Evolutionary conservation across 2,329 filamentous ascomycete genomes (phyloP), one percentile per base, ranked within the genome.

Genomic region (Paracorniculantispora psalliotae): DNA sequence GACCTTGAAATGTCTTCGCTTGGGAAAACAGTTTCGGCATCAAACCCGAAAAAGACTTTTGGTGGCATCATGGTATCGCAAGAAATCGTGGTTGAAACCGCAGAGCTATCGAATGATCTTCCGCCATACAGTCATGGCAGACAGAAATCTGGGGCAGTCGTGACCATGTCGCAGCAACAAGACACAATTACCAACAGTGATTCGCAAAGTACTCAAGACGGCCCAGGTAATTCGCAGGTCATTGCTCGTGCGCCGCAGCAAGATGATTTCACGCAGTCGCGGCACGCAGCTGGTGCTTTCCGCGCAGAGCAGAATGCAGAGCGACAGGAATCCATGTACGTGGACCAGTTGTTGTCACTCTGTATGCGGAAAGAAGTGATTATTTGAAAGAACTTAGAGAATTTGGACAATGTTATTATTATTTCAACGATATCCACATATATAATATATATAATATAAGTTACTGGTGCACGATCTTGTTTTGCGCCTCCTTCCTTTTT

Each of bases 11-110:
- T 59, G 48, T 46, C 56, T 12, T 35, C 56, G 15, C 41, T 59
- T 21, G 28, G 19, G 21, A 25, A 19, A 28, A 4, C 44, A n/a
- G 17, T 17, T 8, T 12, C 46, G n/a, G 33, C 21, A 25, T 9
- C 37, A 25, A 54, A 30, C 3, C 37, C 44, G 3, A 63, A 65
- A 68, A 49, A 63, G 67, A 61, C 67, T 9, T 75, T 78, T 52
- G 82, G 83, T 7, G 82, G 84, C 23, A 87, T 87, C 67, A 80
- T 86, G 74, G 80, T 87, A 7, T 83, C 81, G 25, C 81, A 84
- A 62, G 82, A 87, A 64, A 80, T 87, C 58, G 80, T 79, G 8
- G 69, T 72, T 5, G 65, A 72, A 37, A 55, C 26, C 17, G 48
- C 47, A 1, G 50, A 57, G 33, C 30, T 51, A 12, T 43, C 50